Conservation (phyloP, 352 stramenopile genomes). For the Phytophthora constricta region DNA sequence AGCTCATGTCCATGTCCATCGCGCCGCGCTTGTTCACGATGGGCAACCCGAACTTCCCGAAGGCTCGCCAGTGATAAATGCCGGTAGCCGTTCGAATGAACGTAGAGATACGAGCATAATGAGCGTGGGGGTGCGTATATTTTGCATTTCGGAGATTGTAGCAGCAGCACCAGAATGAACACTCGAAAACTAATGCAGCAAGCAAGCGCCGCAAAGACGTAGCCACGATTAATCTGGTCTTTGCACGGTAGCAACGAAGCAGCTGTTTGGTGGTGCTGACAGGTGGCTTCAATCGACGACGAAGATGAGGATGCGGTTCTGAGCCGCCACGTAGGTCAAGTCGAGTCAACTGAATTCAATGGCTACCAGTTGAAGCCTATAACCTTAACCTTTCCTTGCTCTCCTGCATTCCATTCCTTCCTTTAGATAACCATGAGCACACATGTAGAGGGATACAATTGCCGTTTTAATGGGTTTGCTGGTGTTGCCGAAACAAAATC, state of each 20-base stretch:
- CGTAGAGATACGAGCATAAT: slow-evolving; percentile 1
- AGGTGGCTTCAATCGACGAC: slow-evolving; percentile 15
- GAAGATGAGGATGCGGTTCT: neutral
- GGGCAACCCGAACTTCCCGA: slow-evolving; percentile 78
- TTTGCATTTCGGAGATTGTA: slow-evolving; percentile 31
- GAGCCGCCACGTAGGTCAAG: neutral
- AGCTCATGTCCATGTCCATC: slow-evolving; percentile 99
- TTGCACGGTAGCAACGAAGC: slow-evolving; percentile 11
- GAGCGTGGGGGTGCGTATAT: slow-evolving; percentile 8
- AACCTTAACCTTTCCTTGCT: too few relatives aligned
- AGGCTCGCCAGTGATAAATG: slow-evolving; percentile 44
- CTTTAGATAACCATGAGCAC: too few relatives aligned
- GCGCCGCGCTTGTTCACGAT: slow-evolving; percentile 97
- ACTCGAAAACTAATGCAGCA: slow-evolving; percentile 22
- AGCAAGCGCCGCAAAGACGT: slow-evolving; percentile 15
- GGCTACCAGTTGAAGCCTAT: too few relatives aligned
- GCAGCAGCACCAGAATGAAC: slow-evolving; percentile 17
- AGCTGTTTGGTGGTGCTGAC: slow-evolving; percentile 24
- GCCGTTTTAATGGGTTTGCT: slow-evolving; percentile 23
- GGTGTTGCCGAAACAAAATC: slow-evolving; percentile 29
- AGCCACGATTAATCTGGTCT: slow-evolving; percentile 16
- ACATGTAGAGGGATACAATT: slow-evolving; percentile 25
- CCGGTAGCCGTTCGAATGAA: neutral
- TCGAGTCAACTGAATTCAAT: too few relatives aligned
- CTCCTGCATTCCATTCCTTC: too few relatives aligned